Percentiles rank a stretch among this genome's conserved stretches.
Evolutionary conservation across 2,329 filamentous ascomycete genomes (phyloP).

Genomic region (Pyrenophora seminiperda): DNA sequence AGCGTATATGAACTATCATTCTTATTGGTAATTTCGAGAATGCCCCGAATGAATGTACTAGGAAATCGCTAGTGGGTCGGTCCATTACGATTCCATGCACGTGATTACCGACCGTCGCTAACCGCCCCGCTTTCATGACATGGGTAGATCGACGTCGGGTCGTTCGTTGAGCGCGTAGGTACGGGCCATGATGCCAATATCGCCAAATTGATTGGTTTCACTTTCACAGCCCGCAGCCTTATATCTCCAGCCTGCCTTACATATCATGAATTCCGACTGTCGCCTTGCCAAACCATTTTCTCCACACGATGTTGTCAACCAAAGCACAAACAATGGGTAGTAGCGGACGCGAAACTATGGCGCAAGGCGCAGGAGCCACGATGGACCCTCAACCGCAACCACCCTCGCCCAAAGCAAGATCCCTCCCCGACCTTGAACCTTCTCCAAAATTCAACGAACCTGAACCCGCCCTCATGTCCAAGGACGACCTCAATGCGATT

Average conservation of each 20-base stretch:
- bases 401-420: conserved; percentile 49
- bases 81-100: conserved; percentile 13
- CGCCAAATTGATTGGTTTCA: conserved; percentile 7
- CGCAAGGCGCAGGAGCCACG: conserved; percentile 27
- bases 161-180: conserved; percentile 2
- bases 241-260: too few species aligned
- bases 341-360: conserved; percentile 16
- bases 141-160: conserved; percentile 6
- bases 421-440: conserved; percentile 54
- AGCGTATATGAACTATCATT: too few species aligned
- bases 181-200: conserved; percentile 3
- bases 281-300: conserved; percentile 13
- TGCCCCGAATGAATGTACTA: too few species aligned
- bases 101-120: conserved; percentile 25
- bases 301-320: conserved; percentile 28
- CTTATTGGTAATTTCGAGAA: too few species aligned
- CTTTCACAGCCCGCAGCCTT: conserved; percentile 20
- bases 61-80: not conserved
- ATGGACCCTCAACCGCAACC: conserved; percentile 17
- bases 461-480: conserved; percentile 47
- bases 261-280: conserved; percentile 29
- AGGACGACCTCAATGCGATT: conserved; percentile 52
- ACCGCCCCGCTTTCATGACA: conserved; percentile 31
- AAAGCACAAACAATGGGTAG: conserved; percentile 28
- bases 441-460: conserved; percentile 54